phyloP scores from a whole-genome alignment of 1,284 basidiomycete genomes.

The Psilocybe mexicana region DNA sequence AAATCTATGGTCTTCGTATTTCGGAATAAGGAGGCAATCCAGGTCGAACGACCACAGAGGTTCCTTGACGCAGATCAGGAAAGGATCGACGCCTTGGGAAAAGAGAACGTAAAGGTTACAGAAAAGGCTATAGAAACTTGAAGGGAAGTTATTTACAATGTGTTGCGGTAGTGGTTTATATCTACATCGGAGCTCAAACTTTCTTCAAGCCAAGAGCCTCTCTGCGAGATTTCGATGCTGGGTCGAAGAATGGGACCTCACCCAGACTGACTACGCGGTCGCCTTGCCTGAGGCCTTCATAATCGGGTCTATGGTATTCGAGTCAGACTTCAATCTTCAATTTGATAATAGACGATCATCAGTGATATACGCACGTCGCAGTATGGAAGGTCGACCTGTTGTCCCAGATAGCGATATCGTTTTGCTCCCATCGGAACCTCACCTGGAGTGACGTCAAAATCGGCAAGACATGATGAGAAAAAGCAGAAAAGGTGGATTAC shows the following conservation, averaged over 20 bases:
- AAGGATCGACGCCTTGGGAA: slow-evolving; percentile 15
- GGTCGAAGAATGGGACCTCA: slow-evolving; percentile 63
- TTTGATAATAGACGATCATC: background rate
- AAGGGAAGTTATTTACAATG: background rate
- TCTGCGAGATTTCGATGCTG: slow-evolving; percentile 46
- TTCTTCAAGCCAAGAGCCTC: slow-evolving; percentile 28
- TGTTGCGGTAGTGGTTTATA: background rate
- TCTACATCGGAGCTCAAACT: background rate
- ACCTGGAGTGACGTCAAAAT: slow-evolving; percentile 38
- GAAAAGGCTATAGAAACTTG: too few species aligned
- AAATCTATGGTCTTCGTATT: slow-evolving; percentile 40
- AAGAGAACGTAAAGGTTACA: background rate
- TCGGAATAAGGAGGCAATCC: slow-evolving; percentile 40
- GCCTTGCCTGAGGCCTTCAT: slow-evolving; percentile 48
- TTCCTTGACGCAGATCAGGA: slow-evolving; percentile 38
- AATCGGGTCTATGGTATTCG: slow-evolving; percentile 44
- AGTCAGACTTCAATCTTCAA: background rate
- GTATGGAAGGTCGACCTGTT: slow-evolving; percentile 55
- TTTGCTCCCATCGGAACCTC: slow-evolving; percentile 47
- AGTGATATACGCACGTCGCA: slow-evolving; percentile 39
- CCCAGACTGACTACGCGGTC: slow-evolving; percentile 64
- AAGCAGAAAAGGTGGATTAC: background rate
- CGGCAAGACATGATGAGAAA: background rate
- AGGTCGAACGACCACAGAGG: slow-evolving; percentile 40
- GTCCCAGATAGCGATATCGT: slow-evolving; percentile 59